These are phyloP conservation scores for Fulvia fulva DNA, from an alignment of 2,329 filamentous ascomycete genomes.

Conservation along the genomic window DNA sequence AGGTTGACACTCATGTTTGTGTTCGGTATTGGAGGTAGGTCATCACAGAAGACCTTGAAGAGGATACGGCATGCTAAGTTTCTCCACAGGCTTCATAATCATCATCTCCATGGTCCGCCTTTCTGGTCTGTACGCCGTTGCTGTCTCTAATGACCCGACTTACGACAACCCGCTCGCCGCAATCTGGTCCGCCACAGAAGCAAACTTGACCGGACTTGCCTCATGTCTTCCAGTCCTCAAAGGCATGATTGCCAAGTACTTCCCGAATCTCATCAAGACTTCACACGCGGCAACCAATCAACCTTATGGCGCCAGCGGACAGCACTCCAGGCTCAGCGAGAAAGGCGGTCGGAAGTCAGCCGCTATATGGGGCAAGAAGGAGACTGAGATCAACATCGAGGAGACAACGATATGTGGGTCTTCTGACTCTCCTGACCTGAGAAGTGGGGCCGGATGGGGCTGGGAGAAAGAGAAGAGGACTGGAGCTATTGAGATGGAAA, in stretches of 20 bases:
- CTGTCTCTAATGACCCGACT: slow-evolving; percentile 19
- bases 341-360: background rate
- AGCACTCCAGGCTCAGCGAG: slow-evolving; percentile 2
- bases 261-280: slow-evolving; percentile 15
- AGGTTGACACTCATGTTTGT: slow-evolving; percentile 28
- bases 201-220: slow-evolving; percentile 27
- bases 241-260: slow-evolving; percentile 16
- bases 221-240: slow-evolving; percentile 25
- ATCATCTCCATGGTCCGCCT: slow-evolving; percentile 24
- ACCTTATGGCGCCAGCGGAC: background rate
- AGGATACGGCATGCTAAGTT: background rate
- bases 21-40: slow-evolving; percentile 28
- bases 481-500: background rate
- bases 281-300: background rate
- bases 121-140: slow-evolving; percentile 22
- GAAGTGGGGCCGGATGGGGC: background rate
- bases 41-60: no score
- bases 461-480: background rate
- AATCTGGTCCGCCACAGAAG: slow-evolving; percentile 22
- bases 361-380: background rate
- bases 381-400: background rate
- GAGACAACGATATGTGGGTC: background rate
- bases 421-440: background rate
- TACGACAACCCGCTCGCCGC: slow-evolving; percentile 26
- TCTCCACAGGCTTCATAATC: slow-evolving; percentile 17